Evolutionary conservation across 305 asterid species (phyloP).

Genomic region (Fraxinus sp.): DNA sequence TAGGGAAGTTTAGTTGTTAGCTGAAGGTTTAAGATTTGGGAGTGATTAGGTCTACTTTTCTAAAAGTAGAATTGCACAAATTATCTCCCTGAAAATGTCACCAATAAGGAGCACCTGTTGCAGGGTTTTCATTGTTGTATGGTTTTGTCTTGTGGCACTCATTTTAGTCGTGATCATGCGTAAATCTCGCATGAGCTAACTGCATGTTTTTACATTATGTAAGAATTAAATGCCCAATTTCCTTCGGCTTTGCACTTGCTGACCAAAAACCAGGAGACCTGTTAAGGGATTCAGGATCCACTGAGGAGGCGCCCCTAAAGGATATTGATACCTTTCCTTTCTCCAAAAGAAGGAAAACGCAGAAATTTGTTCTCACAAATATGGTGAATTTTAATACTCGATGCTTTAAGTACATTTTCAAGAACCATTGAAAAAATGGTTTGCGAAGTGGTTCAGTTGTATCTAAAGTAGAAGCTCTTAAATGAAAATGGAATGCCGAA

Average conservation of each 20-base stretch:
- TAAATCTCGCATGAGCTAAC: not conserved
- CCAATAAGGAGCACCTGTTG: not conserved
- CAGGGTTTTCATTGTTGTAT: not conserved
- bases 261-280: not conserved
- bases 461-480: constrained; percentile 1
- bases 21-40: not conserved
- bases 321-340: not conserved
- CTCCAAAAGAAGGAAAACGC: not conserved
- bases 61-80: not conserved
- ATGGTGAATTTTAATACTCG: not conserved
- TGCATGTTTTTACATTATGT: not conserved
- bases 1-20: constrained; percentile 6
- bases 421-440: not conserved
- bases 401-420: not conserved
- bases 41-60: constrained; percentile 8
- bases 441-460: not conserved
- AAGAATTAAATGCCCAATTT: not conserved
- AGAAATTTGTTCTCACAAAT: not conserved
- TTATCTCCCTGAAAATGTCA: not conserved
- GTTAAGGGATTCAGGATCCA: not conserved
- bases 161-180: not conserved
- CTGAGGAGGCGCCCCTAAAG: not conserved
- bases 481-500: not conserved
- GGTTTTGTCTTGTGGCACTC: not conserved
- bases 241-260: not conserved